Base-by-base conservation (phyloP, 805 yeast genomes). In the Nakazawaea ernobii region DNA sequence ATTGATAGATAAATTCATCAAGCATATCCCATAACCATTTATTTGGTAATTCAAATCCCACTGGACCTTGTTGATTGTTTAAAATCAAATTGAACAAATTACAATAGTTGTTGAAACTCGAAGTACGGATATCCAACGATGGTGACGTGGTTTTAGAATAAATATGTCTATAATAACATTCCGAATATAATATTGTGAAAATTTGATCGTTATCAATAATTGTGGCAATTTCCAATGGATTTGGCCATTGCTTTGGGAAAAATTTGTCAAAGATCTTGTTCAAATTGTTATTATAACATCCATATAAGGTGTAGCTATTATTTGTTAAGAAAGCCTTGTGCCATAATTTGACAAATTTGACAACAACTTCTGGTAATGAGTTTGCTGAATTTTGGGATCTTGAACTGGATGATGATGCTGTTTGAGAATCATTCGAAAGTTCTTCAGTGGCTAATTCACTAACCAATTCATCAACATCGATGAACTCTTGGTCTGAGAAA, bases 21-120 rank as follows among this genome's bases (percentile, higher is more conserved):
- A 74, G 65, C 49, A 74, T 71, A 47, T 74, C 79, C 79, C 79
- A 74, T 24, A 71, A 61, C 79, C 79, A 74, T 52, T 68, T 66
- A 51, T 63, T 63, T 42, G 79, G 79, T 42, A 74, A 57, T 54
- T 73, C 78, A 49, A 74, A 65, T 33, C 67, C 67, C 9, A 65
- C 68, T 32, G 77, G 75, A 8, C 72, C 71, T 27, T 62, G 66
- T 47, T 66, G 69, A 39, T 66, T 61, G 59, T 70, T 71, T 51
- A 74, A 62, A 42, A 74, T 62, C 50, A 66, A 56, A 57, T 73
- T 72, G 65, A 74, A 74, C 54, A 72, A 60, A 51, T 66, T 66
- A 55, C 78, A 73, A 59, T 74, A 74, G 59, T 74, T 74, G 59
- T 70, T 71, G 59, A 69, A 74, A 5, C 77, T 71, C 27, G 67